Evolutionary conservation across 805 yeast genomes (phyloP), one percentile per base, ranked within the genome.

Genomic region (Hanseniaspora singularis): DNA sequence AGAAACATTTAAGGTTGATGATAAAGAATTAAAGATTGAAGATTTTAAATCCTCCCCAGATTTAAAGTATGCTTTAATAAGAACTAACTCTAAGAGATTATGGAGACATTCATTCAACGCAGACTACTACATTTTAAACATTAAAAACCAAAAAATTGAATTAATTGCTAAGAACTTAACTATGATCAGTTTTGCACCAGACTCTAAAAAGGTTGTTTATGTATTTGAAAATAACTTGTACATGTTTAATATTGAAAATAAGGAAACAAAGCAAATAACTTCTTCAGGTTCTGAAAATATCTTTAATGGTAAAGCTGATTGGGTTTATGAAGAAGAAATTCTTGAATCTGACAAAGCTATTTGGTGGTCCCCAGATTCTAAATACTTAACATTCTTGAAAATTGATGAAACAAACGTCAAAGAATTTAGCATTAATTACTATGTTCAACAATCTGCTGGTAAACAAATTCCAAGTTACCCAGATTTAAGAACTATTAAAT

Each of bases 281-380:
- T 50, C 51, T 33, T 92, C 82, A 56, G 95, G 95, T 14, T 77
- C 78, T 28, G 70, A 67, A 1, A 70, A 75, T 52, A 67, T 84
- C 7, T 85, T 86, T 63, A 81, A 87, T 58, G 96, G 95, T 2
- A 79, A 79, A 51, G 94, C 95, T 0, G 95, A 86, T 58, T 86
- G 96, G 96, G 94, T 85, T 7, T 86, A 86, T 54, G 96, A 87
- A 57, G 96, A 86, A 54, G 96, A 86, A 61, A 92, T 86, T 0
- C 71, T 82, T 45, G 76, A 74, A 30, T 71, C 74, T 20, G 86
- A 79, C 54, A 63, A 70, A 19, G 84, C 88, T 0, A 53, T 85
- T 40, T 86, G 94, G 94, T 87, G 95, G 95, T 80, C 94, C 4
- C 84, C 84, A 8, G 62, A 68, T 34, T 87, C 89, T 11, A 64